A percentile compares a stretch with the other conserved stretches of the same genome.
These are phyloP conservation scores for Eucalyptus brandiana DNA, from an alignment of 345 rosid genomes.

Conservation along the genomic window DNA sequence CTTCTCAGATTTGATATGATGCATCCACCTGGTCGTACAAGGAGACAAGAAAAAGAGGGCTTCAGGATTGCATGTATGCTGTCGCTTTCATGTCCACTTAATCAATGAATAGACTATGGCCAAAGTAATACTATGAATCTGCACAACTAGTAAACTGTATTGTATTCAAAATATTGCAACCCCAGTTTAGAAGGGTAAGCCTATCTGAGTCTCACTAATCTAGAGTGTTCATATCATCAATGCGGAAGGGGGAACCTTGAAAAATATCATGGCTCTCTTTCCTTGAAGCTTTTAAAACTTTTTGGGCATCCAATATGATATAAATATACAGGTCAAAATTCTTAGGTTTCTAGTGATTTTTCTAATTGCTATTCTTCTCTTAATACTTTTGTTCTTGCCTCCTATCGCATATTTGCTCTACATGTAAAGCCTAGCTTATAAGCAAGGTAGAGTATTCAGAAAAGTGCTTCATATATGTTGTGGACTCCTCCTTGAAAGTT, in stretches of 20 bases:
- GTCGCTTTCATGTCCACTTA: neutral
- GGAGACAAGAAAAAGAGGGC: neutral
- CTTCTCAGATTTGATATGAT: constrained; percentile 3
- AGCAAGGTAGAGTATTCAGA: neutral
- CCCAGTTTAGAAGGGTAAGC: neutral
- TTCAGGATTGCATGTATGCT: neutral
- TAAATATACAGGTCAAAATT: neutral
- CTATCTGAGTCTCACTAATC: neutral
- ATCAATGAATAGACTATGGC: neutral
- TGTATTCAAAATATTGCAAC: neutral
- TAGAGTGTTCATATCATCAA: neutral
- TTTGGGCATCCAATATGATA: neutral
- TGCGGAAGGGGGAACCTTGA: neutral
- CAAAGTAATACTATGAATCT: neutral
- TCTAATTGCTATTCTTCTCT: neutral
- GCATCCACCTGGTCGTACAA: constrained; percentile 1
- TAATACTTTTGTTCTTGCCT: neutral
- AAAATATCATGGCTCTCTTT: neutral
- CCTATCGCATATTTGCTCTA: neutral
- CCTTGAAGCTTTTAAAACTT: neutral
- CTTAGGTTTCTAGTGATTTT: neutral
- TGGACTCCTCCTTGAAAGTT: neutral
- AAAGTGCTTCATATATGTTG: neutral
- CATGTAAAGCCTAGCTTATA: neutral
- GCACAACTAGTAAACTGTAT: neutral